A percentile compares a stretch with the other conserved stretches of the same genome.
Evolutionary conservation across 345 rosid genomes (phyloP).

Genomic region (Bruguiera parviflora): DNA sequence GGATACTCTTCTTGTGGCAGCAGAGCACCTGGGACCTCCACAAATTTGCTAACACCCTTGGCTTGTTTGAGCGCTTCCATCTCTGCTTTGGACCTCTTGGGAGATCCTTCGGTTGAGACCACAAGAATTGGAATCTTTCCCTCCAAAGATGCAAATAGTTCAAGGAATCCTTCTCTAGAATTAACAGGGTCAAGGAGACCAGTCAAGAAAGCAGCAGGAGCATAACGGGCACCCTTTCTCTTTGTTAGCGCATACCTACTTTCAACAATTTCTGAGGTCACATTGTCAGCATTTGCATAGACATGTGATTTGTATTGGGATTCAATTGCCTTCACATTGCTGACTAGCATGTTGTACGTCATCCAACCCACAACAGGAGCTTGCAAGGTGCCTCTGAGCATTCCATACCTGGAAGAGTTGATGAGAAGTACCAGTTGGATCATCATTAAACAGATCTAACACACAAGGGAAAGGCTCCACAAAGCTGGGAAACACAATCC

Average conservation of each 20-base stretch:
- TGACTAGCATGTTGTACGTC: constrained; percentile 72
- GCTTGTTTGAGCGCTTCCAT: constrained; percentile 76
- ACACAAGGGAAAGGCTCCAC: too few relatives aligned
- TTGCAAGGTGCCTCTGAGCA: constrained; percentile 75
- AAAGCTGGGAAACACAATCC: too few relatives aligned
- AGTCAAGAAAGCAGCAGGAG: constrained; percentile 85
- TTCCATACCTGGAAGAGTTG: constrained; percentile 54
- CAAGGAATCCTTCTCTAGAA: constrained; percentile 66
- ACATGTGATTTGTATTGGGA: constrained; percentile 90
- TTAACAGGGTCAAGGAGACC: constrained; percentile 84
- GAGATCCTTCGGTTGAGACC: constrained; percentile 62
- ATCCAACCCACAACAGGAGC: constrained; percentile 89
- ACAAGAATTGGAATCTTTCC: constrained; percentile 60
- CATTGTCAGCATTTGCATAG: constrained; percentile 76
- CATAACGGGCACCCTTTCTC: constrained; percentile 73
- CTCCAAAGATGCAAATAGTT: constrained; percentile 59
- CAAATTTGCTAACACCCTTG: constrained; percentile 67
- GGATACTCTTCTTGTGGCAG: constrained; percentile 94
- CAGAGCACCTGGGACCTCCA: constrained; percentile 78
- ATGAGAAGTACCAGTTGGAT: constrained; percentile 1
- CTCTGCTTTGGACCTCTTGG: constrained; percentile 87
- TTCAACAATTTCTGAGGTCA: constrained; percentile 47
- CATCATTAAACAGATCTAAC: not conserved
- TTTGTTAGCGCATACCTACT: constrained; percentile 72
- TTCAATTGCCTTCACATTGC: constrained; percentile 81